Percentiles rank a stretch among this genome's conserved stretches.
Conservation (phyloP, 768 basidiomycete genomes). For the Leccinellum luteum region DNA sequence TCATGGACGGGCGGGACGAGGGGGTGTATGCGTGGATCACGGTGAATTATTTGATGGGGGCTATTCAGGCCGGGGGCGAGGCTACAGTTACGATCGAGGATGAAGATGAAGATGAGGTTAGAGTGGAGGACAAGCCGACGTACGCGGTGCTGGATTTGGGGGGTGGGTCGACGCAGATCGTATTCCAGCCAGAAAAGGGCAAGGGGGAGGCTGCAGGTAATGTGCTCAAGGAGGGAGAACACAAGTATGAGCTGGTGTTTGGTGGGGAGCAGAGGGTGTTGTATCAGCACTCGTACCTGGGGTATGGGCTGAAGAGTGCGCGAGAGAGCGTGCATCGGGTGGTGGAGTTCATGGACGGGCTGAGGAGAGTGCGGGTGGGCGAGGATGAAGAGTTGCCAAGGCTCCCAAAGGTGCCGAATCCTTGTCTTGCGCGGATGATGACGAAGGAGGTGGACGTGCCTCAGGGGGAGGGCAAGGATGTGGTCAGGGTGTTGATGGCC, state of each 20-base stretch:
- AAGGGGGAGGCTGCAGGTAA: slow-evolving; percentile 27
- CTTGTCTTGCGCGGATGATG: slow-evolving; percentile 76
- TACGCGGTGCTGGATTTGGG: slow-evolving; percentile 96
- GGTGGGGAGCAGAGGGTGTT: slow-evolving; percentile 68
- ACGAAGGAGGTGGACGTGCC: slow-evolving; percentile 61
- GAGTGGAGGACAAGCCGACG: slow-evolving; percentile 34
- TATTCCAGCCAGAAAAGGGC: slow-evolving; percentile 83
- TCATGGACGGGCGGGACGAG: slow-evolving; percentile 97
- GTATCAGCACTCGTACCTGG: slow-evolving; percentile 98
- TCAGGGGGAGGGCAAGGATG: slow-evolving; percentile 35
- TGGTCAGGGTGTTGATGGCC: slow-evolving; percentile 76
- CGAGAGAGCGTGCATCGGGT: slow-evolving; percentile 81
- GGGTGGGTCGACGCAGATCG: slow-evolving; percentile 96
- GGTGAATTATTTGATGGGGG: slow-evolving; percentile 85
- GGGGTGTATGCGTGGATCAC: slow-evolving; percentile 99
- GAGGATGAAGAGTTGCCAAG: background rate
- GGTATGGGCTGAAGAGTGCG: slow-evolving; percentile 92
- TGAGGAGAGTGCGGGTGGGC: slow-evolving; percentile 30
- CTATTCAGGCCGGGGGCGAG: slow-evolving; percentile 54
- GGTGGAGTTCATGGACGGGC: slow-evolving; percentile 77
- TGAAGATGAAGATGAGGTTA: background rate
- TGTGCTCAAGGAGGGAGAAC: slow-evolving; percentile 74
- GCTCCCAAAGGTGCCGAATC: slow-evolving; percentile 46
- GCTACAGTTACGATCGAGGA: slow-evolving; percentile 24
- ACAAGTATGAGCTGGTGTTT: slow-evolving; percentile 83